Evolutionary conservation across 495 filamentous ascomycete species (phyloP).

Genomic region (Neurospora intermedia): DNA sequence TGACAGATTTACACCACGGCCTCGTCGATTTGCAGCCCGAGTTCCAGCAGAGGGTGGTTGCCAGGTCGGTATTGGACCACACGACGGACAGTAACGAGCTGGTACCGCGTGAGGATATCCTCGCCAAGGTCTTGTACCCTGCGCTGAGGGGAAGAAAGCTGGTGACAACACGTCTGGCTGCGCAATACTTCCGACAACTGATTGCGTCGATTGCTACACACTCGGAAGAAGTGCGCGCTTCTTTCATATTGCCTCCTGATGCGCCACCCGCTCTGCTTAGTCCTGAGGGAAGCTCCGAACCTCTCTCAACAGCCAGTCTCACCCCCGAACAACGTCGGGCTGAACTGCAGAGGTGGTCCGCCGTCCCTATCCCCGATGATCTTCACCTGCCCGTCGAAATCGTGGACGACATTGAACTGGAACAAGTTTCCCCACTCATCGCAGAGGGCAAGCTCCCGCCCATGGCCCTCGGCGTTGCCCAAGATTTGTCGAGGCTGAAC

Average conservation of each 20-base stretch:
- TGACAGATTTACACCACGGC: conserved; percentile 32
- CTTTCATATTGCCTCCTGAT: conserved; percentile 17
- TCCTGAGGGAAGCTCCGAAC: background rate
- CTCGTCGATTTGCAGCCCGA: conserved; percentile 16
- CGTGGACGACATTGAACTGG: conserved; percentile 15
- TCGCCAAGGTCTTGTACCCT: conserved; percentile 26
- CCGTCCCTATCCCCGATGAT: conserved; percentile 15
- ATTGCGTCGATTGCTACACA: conserved; percentile 27
- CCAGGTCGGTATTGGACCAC: conserved; percentile 22
- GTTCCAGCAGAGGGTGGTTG: conserved; percentile 26
- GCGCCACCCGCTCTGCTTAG: background rate
- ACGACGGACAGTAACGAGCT: conserved; percentile 18
- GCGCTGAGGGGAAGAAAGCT: conserved; percentile 24
- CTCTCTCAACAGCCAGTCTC: background rate
- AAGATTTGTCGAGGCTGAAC: conserved; percentile 19
- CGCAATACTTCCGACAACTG: conserved; percentile 28
- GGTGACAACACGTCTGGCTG: conserved; percentile 26
- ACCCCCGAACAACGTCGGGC: conserved; percentile 3
- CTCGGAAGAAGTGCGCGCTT: conserved; percentile 27
- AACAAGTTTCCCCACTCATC: conserved; percentile 10
- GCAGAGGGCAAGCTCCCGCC: conserved; percentile 10
- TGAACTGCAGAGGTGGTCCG: conserved; percentile 16
- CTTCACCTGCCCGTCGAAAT: conserved; percentile 18
- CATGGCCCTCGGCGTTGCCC: conserved; percentile 17
- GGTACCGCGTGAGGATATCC: conserved; percentile 20